These are phyloP conservation scores for Pythium apleroticum DNA, from an alignment of 352 stramenopile species.

Conservation along the genomic window DNA sequence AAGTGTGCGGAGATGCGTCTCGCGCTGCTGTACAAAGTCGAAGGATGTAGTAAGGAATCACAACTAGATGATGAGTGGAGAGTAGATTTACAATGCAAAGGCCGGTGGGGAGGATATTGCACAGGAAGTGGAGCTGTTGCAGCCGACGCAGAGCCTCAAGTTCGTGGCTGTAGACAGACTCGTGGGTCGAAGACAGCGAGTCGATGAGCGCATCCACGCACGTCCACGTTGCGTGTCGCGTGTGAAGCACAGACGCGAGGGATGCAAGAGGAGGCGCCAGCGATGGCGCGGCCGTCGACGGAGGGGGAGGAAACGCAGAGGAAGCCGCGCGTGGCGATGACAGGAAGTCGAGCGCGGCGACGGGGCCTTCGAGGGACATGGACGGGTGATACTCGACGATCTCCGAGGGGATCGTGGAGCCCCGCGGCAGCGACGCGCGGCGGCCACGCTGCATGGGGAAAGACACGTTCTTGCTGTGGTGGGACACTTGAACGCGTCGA, in stretches of 20 bases:
- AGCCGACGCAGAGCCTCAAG: slow-evolving; percentile 42
- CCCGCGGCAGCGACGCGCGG: slow-evolving; percentile 6
- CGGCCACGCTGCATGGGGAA: slow-evolving; percentile 12
- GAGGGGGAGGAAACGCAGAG: background rate
- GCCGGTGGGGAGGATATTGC: slow-evolving; percentile 52
- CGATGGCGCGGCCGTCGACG: background rate
- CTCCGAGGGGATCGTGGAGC: slow-evolving; percentile 4
- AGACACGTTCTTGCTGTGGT: no score
- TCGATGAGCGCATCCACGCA: slow-evolving; percentile 32
- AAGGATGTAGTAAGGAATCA: slow-evolving; percentile 5
- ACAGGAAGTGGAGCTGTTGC: slow-evolving; percentile 57
- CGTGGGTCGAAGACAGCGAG: slow-evolving; percentile 25
- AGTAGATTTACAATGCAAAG: background rate
- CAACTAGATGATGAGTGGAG: background rate
- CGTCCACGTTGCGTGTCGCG: slow-evolving; percentile 10
- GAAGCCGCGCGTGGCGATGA: background rate
- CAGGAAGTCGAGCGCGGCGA: slow-evolving; percentile 31
- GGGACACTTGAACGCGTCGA: no score
- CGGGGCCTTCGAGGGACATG: slow-evolving; percentile 60
- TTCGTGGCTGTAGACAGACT: slow-evolving; percentile 36
- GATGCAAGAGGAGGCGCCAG: background rate
- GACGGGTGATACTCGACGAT: slow-evolving; percentile 66
- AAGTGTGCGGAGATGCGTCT: slow-evolving; percentile 56
- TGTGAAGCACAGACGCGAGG: slow-evolving; percentile 10
- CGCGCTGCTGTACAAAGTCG: slow-evolving; percentile 42